Evolutionary conservation across 192 early-diverging fungal genomes (phyloP).

Genomic region (Coemansia sp.): DNA sequence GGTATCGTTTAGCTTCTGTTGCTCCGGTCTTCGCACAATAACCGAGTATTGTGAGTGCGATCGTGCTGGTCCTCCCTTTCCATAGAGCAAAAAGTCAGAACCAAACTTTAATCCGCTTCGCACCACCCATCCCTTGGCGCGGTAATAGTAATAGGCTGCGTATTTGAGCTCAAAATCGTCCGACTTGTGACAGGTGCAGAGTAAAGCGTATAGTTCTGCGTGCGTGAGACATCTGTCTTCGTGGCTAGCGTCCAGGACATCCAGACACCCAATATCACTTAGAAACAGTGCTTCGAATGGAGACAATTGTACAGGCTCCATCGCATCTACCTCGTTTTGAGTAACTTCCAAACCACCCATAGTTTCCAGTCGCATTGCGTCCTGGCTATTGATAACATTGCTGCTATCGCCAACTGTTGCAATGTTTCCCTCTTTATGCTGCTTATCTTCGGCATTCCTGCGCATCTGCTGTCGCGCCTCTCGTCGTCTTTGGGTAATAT

Average conservation of each 20-base stretch:
- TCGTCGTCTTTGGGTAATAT: conserved; percentile 33
- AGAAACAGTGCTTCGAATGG: conserved; percentile 77
- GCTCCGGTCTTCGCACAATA: conserved; percentile 7
- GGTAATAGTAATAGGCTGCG: conserved; percentile 81
- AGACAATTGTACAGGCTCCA: conserved; percentile 69
- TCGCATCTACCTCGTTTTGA: conserved; percentile 11
- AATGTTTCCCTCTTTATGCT: neutral
- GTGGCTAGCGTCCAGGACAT: conserved; percentile 30
- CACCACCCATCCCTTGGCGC: conserved; percentile 80
- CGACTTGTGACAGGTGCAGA: conserved; percentile 7
- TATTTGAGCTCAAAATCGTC: conserved; percentile 65
- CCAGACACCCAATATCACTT: conserved; percentile 58
- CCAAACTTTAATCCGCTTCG: conserved; percentile 84
- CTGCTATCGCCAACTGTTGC: neutral
- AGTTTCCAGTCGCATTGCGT: neutral
- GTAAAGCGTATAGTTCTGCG: conserved; percentile 20
- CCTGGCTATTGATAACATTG: neutral
- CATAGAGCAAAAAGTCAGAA: conserved; percentile 62
- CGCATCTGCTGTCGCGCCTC: conserved; percentile 14
- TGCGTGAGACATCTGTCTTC: neutral
- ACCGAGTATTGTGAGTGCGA: conserved; percentile 48
- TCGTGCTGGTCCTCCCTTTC: conserved; percentile 30
- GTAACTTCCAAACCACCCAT: conserved; percentile 8
- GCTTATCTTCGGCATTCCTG: neutral
- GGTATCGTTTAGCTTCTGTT: neutral